These are phyloP conservation scores for Oryza nivara DNA, from an alignment of 176 grass and related monocot species.

Conservation along the genomic window DNA sequence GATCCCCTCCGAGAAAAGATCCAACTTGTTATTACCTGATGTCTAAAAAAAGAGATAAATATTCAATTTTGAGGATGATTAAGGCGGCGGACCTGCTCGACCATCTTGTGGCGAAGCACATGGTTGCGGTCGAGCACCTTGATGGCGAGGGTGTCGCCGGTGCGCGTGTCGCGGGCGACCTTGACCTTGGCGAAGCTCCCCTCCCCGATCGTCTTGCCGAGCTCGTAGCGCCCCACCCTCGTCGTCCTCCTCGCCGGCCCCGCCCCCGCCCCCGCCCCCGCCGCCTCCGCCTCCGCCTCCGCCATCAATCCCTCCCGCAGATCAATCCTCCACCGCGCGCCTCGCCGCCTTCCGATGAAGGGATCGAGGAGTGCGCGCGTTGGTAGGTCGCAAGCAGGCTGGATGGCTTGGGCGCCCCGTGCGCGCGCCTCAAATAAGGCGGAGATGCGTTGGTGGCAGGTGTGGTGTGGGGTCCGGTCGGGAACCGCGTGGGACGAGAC, in stretches of 20 bases:
- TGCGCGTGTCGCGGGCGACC: conserved; percentile 68
- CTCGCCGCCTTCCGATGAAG: not conserved
- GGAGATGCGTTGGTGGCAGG: not conserved
- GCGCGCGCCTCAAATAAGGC: conserved; percentile 19
- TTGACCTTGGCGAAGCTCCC: conserved; percentile 98
- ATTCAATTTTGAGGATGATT: no score
- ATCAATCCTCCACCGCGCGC: not conserved
- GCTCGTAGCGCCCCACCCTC: conserved; percentile 80
- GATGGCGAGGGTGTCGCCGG: conserved; percentile 63
- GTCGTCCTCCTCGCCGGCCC: conserved; percentile 46
- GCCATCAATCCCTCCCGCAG: conserved; percentile 7
- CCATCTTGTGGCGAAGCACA: conserved; percentile 94
- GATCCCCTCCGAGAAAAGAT: not conserved
- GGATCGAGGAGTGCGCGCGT: not conserved
- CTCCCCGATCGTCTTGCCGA: conserved; percentile 88
- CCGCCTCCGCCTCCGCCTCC: not conserved
- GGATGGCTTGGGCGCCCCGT: not conserved
- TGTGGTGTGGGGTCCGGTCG: not conserved
- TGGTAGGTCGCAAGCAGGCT: not conserved
- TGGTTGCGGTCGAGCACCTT: conserved; percentile 86
- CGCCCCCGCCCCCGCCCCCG: no score
- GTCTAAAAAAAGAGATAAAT: no score
- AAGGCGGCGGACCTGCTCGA: conserved; percentile 66
- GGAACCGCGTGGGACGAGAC: conserved; percentile 38
- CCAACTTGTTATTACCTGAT: no score